Conservation (phyloP, 169 alveolate species). For the Sarcocystis neurona region DNA sequence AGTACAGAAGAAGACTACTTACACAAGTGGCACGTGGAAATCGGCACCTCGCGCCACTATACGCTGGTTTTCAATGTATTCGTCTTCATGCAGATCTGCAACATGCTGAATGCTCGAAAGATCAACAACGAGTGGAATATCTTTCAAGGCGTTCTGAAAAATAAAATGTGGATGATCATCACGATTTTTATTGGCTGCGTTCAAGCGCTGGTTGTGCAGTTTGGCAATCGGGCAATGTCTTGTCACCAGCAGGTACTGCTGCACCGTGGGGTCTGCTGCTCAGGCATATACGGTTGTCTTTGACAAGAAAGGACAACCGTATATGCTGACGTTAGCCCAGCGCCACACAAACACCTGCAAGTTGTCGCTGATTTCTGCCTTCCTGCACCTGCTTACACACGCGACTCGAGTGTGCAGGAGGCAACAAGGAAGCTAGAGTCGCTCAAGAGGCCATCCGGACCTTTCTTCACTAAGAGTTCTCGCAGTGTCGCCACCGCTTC, state of each 20-base stretch:
- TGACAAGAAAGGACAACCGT: neutral
- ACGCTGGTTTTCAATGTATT: constrained; percentile 86
- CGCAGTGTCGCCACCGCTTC: no score
- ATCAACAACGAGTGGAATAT: constrained; percentile 77
- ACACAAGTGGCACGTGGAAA: neutral
- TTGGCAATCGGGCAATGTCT: constrained; percentile 23
- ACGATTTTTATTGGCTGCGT: neutral
- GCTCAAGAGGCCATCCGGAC: no score
- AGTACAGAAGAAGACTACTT: constrained; percentile 34
- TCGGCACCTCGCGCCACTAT: constrained; percentile 81
- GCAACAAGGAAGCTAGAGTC: neutral
- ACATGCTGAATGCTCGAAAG: constrained; percentile 85
- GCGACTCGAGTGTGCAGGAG: neutral
- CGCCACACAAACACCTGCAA: neutral
- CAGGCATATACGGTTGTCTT: neutral
- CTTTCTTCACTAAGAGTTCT: no score
- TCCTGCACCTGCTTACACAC: neutral
- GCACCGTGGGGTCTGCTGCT: neutral
- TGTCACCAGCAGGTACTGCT: constrained; percentile 33
- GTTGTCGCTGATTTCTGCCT: neutral
- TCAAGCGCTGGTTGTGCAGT: constrained; percentile 61
- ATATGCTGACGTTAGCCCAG: neutral
- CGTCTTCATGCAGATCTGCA: constrained; percentile 79
- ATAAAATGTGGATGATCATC: constrained; percentile 39
- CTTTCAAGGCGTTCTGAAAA: constrained; percentile 74